These are phyloP conservation scores for Trichopus zeylanicus DNA, from an alignment of 116 monocot species.

Conservation along the genomic window DNA sequence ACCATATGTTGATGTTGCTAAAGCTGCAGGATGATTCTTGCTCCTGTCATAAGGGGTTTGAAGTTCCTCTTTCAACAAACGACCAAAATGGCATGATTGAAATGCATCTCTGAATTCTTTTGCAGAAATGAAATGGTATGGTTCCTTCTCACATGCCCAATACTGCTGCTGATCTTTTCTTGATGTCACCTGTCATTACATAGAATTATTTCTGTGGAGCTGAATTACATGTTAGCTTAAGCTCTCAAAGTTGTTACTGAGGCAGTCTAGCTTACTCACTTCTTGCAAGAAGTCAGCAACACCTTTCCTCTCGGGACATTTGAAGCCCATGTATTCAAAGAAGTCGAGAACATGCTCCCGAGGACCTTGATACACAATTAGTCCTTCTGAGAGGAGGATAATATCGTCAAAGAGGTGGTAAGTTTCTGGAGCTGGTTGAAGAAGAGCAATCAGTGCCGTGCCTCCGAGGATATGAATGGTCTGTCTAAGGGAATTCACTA, in stretches of 20 bases:
- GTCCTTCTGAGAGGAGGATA: conserved; percentile 64
- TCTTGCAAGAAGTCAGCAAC: conserved; percentile 73
- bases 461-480: conserved; percentile 48
- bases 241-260: background rate
- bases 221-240: background rate
- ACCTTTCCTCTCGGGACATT: conserved; percentile 61
- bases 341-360: conserved; percentile 45
- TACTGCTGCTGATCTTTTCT: conserved; percentile 72
- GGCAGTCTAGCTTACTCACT: conserved; percentile 16
- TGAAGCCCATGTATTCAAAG: conserved; percentile 68
- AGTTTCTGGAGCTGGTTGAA: conserved; percentile 74
- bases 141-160: conserved; percentile 36
- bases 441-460: conserved; percentile 60
- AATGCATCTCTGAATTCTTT: conserved; percentile 49
- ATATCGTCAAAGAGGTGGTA: conserved; percentile 70
- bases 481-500: conserved; percentile 52
- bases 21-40: conserved; percentile 58
- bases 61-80: conserved; percentile 29
- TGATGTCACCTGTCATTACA: conserved; percentile 44
- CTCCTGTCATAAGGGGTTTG: conserved; percentile 42
- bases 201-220: background rate
- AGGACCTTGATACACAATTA: conserved; percentile 57
- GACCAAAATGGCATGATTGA: conserved; percentile 39
- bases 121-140: conserved; percentile 41
- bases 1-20: conserved; percentile 54